Percentiles rank a stretch among this genome's conserved stretches.
phyloP scores from a whole-genome alignment of 1,284 basidiomycete species.

The Wolfiporia cocos region DNA sequence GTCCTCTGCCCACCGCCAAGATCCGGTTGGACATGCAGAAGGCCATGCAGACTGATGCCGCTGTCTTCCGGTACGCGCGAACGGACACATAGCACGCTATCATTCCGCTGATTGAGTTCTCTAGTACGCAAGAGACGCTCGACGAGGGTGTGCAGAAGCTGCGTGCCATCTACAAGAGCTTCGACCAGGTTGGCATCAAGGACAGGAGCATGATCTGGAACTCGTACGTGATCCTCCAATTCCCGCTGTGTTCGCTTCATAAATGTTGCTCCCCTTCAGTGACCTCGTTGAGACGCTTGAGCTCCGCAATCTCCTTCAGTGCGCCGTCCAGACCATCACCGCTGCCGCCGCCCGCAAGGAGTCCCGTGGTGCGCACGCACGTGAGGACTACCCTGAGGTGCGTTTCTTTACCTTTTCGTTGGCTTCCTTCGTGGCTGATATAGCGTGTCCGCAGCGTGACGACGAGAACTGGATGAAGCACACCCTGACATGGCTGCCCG shows the following conservation, averaged over 20 bases:
- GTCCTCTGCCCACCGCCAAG: conserved; percentile 83
- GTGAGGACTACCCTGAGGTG: conserved; percentile 92
- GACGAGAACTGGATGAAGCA: conserved; percentile 95
- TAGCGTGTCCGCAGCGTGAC: conserved; percentile 52
- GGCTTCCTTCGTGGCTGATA: background rate
- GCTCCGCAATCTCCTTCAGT: conserved; percentile 93
- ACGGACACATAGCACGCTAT: background rate
- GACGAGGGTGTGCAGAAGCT: conserved; percentile 93
- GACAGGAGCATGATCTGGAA: conserved; percentile 99
- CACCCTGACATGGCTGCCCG: conserved; percentile 82
- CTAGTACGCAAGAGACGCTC: conserved; percentile 83
- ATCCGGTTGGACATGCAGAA: conserved; percentile 97
- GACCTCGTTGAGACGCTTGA: conserved; percentile 97
- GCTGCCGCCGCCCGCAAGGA: conserved; percentile 96
- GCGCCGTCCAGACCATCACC: conserved; percentile 93
- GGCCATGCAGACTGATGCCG: conserved; percentile 95
- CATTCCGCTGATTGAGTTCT: conserved; percentile 4
- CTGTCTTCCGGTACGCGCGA: conserved; percentile 69
- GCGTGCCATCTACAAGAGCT: conserved; percentile 81
- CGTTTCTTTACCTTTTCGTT: conserved; percentile 16
- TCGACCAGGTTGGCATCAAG: conserved; percentile 90
- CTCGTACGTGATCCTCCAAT: conserved; percentile 49
- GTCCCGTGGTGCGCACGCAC: conserved; percentile 95
- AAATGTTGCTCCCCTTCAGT: conserved; percentile 30
- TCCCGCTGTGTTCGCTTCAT: background rate